Base-by-base conservation (phyloP, 805 yeast genomes). In the Metschnikowia peoriensis region DNA sequence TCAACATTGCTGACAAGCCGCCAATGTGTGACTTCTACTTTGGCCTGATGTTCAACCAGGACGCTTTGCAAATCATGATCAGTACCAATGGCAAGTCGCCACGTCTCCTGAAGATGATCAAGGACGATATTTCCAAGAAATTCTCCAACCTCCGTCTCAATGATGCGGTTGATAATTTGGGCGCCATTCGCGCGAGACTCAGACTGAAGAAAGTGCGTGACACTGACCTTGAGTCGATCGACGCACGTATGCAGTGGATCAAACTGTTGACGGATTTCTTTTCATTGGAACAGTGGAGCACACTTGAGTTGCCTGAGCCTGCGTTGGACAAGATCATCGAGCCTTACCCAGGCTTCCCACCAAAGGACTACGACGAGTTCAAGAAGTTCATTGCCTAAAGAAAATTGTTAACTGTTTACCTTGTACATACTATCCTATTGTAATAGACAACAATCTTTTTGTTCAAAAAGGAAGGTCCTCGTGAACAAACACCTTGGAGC, bases 71-170 rank as follows among this genome's bases (percentile, higher is more conserved):
- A 64, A 77, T 89, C 38, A 85, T 89, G 92, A 86, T 89, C 12
- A 82, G 89, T 39, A 88, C 96, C 11, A 88, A 88, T 66, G 96
- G 96, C 4, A 81, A 84, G 60, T 85, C 92, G 1, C 96, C 96
- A 0, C 69, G 94, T 49, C 77, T 89, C 60, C 85, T 90, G 47
- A 77, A 77, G 55, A 57, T 73, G 49, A 72, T 75, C 52, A 75
- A 73, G 56, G 78, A 81, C 52, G 70, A 81, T 38, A 84, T 89
- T 50, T 79, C 85, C 22, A 76, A 79, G 50, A 73, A 72, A 49
- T 72, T 74, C 45, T 66, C 68, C 29, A 72, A 64, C 15, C 57
- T 69, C n/a, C 78, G 79, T 57, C 70, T 89, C 38, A 84, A 80
- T 47, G 71, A 67, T 27, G 89, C 89, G 0, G 81, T 87, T 29